These are phyloP conservation scores for Kazachstania psychrophila DNA, from an alignment of 805 yeast species.

Conservation along the genomic window DNA sequence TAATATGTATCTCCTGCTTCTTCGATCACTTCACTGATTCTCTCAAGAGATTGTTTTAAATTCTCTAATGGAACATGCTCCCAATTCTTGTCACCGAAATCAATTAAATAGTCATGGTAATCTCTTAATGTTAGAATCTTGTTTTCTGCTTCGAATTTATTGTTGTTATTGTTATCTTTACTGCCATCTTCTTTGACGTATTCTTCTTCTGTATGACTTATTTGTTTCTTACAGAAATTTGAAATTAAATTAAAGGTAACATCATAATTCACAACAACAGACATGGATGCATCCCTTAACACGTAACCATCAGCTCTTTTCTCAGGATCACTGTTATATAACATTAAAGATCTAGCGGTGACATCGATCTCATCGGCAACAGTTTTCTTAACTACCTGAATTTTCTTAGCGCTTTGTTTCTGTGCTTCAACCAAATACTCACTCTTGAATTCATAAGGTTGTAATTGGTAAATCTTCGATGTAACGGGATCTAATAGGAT, in stretches of 20 bases:
- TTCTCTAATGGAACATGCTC: conserved; percentile 9
- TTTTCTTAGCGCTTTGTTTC: background rate
- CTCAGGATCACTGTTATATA: conserved; percentile 14
- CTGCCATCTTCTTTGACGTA: conserved; percentile 4
- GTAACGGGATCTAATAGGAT: conserved; percentile 10
- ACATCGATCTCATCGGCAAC: too few relatives aligned
- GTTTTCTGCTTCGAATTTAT: too few relatives aligned
- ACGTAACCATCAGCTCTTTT: conserved; percentile 20
- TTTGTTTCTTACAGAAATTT: conserved; percentile 11
- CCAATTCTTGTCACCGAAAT: conserved; percentile 24
- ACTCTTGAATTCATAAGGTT: background rate
- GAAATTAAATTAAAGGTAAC: conserved; percentile 23
- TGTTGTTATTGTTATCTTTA: too few relatives aligned
- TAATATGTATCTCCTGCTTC: conserved; percentile 40
- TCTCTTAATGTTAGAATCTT: conserved; percentile 26
- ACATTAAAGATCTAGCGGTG: conserved; percentile 20
- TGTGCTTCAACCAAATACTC: background rate
- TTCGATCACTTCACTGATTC: conserved; percentile 33
- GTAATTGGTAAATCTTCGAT: background rate
- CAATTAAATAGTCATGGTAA: conserved; percentile 27
- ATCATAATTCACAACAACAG: conserved; percentile 16
- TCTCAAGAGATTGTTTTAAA: conserved; percentile 21
- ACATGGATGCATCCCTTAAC: conserved; percentile 13
- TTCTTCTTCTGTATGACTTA: conserved; percentile 14
- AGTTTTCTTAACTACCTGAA: too few relatives aligned